phyloP scores from a whole-genome alignment of 2,329 filamentous ascomycete species.

The Arthrobotrys sinensis region DNA sequence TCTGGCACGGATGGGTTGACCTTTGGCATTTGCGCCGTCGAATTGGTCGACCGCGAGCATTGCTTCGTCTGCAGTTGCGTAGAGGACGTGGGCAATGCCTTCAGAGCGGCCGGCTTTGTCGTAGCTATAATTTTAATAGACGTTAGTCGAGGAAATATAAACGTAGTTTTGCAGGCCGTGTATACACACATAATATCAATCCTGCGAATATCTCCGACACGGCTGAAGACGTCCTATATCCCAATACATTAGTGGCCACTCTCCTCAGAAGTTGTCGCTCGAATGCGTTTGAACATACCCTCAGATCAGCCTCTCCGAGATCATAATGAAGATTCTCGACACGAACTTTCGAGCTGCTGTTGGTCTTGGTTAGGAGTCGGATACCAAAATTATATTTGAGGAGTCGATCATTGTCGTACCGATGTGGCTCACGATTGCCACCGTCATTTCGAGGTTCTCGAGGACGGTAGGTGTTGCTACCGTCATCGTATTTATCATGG shows the following conservation, averaged over 20 bases:
- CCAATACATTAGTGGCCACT: background rate
- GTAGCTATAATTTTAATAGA: slow-evolving; percentile 70
- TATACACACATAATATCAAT: slow-evolving; percentile 54
- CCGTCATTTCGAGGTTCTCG: slow-evolving; percentile 37
- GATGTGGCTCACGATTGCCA: slow-evolving; percentile 31
- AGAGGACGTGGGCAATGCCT: slow-evolving; percentile 87
- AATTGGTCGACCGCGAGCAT: slow-evolving; percentile 82
- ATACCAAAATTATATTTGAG: background rate
- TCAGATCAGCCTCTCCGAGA: slow-evolving; percentile 74
- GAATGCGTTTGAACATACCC: background rate
- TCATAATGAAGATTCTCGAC: slow-evolving; percentile 96
- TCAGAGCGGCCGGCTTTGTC: slow-evolving; percentile 91
- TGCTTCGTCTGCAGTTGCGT: slow-evolving; percentile 80
- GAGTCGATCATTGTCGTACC: slow-evolving; percentile 24
- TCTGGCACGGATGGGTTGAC: slow-evolving; percentile 72
- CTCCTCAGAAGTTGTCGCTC: background rate
- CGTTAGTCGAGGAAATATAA: slow-evolving; percentile 50
- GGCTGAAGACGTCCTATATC: slow-evolving; percentile 55
- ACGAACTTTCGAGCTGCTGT: slow-evolving; percentile 75
- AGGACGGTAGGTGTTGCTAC: slow-evolving; percentile 46
- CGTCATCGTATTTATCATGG: slow-evolving; percentile 60
- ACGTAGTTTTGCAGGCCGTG: background rate
- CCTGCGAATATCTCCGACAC: slow-evolving; percentile 56
- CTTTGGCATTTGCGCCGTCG: slow-evolving; percentile 90
- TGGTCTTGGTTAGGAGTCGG: slow-evolving; percentile 64